phyloP scores from a whole-genome alignment of 2,329 filamentous ascomycete genomes.

The Sclerotinia minor region DNA sequence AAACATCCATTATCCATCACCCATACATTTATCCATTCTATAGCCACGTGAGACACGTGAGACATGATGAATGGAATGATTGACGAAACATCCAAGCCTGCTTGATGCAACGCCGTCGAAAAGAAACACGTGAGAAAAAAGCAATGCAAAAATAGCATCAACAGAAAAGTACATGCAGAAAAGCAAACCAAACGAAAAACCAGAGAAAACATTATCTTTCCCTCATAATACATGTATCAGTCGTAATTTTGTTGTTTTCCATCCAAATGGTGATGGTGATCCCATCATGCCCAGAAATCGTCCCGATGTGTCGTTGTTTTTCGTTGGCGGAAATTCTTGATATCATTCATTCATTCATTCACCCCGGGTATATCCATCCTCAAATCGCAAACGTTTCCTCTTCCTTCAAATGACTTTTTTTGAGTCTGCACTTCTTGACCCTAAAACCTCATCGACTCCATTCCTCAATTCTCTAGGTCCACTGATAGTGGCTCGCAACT shows the following conservation, averaged over 20 bases:
- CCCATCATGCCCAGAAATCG: background rate
- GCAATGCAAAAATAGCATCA: background rate
- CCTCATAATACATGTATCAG: conserved; percentile 19
- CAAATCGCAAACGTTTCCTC: background rate
- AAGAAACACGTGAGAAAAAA: background rate
- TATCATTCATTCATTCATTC: conserved; percentile 6
- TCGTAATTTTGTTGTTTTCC: conserved; percentile 1
- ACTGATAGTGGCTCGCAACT: conserved; percentile 61
- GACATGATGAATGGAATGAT: background rate
- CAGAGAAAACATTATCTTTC: background rate
- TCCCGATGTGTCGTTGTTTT: conserved; percentile 11
- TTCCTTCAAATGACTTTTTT: conserved; percentile 15
- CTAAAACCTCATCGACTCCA: conserved; percentile 40
- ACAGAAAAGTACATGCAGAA: conserved; percentile 10
- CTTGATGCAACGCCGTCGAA: conserved; percentile 6
- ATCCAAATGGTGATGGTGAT: background rate
- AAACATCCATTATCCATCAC: conserved; percentile 10
- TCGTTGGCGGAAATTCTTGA: background rate
- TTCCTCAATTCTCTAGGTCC: conserved; percentile 48
- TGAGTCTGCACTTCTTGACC: conserved; percentile 17
- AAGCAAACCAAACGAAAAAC: conserved; percentile 7
- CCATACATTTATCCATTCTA: background rate
- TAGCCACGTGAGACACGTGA: background rate
- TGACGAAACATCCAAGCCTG: conserved; percentile 15
- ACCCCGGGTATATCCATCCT: conserved; percentile 17